Evolutionary conservation across 805 yeast species (phyloP).

Genomic region (Tetrapisispora iriomotensis): DNA sequence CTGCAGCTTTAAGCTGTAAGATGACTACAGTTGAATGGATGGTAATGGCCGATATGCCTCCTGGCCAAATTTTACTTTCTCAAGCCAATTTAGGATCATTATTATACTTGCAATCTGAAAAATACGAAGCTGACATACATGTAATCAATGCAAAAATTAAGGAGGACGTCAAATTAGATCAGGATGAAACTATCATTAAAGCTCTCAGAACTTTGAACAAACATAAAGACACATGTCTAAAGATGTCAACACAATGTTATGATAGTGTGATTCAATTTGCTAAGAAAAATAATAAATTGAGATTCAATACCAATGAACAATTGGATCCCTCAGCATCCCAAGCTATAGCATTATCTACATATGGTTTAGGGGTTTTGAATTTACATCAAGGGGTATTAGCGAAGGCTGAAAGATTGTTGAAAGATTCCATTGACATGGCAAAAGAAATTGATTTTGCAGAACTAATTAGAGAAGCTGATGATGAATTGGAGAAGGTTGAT

Average conservation of each 20-base stretch:
- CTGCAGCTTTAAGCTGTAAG: slow-evolving; percentile 50
- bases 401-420: slow-evolving; percentile 49
- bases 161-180: slow-evolving; percentile 12
- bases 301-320: slow-evolving; percentile 28
- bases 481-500: slow-evolving; percentile 45
- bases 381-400: slow-evolving; percentile 49
- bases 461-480: slow-evolving; percentile 53
- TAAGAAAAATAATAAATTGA: slow-evolving; percentile 27
- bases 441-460: slow-evolving; percentile 55
- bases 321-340: slow-evolving; percentile 43
- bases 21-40: slow-evolving; percentile 59
- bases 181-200: slow-evolving; percentile 15
- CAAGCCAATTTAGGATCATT: slow-evolving; percentile 65
- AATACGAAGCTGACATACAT: slow-evolving; percentile 40
- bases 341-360: slow-evolving; percentile 69
- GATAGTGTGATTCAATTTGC: slow-evolving; percentile 35
- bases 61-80: slow-evolving; percentile 52
- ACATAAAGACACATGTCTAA: slow-evolving; percentile 24
- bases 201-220: background rate
- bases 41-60: slow-evolving; percentile 60
- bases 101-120: slow-evolving; percentile 57
- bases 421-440: slow-evolving; percentile 65
- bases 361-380: slow-evolving; percentile 74
- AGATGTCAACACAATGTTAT: slow-evolving; percentile 33
- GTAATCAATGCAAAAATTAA: slow-evolving; percentile 23